Base-by-base conservation (phyloP, 139 green algal genomes). In the Coelastrella sp. region DNA sequence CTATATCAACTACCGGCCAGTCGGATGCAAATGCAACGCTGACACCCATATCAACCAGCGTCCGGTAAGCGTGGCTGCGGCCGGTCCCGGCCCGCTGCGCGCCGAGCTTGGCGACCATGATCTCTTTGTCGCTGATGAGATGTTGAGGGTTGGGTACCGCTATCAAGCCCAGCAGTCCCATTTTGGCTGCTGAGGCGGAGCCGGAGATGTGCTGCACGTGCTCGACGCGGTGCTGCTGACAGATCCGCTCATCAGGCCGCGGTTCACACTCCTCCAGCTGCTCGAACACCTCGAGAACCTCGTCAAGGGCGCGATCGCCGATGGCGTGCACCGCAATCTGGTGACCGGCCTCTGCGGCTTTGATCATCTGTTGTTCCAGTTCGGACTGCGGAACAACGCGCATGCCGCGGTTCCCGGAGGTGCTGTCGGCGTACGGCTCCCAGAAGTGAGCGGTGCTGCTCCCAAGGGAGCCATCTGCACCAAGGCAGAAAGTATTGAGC, bases 401-500 rank as follows among this genome's bases (percentile, higher is more conserved):
- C 15, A 27, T 79, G 68, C 87, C 87, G 2, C 8, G 45, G 30
- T 53, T 41, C 5, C 41, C n/a, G 59, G 3, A 25, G 0, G 37
- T 1, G 7, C 32, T 30, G 60, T 93, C 88, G 9, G 43, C 35
- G 51, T 96, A 96, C 2, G 81, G 85, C 66, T 92, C 62, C 63
- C 88, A 88, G 80, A 97, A 91, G 15, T 95, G 89, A 0, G 94
- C 94, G 1, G 94, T 96, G 45, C 88, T 79, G 45, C 82, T 90
- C 19, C 94, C 93, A 27, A 97, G 80, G 67, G 81, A 92, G 81
- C 94, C 94, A 50, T 96, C 94, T 34, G 89, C 51, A n/a, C 95
- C 96, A 19, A 89, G 90, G 86, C 96, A 96, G 34, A 96, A 78
- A n/a, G n/a, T n/a, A n/a, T n/a, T n/a, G n/a, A n/a, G n/a, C n/a